Base-by-base conservation (phyloP, 305 asterid genomes). In the Solanum chacoense region DNA sequence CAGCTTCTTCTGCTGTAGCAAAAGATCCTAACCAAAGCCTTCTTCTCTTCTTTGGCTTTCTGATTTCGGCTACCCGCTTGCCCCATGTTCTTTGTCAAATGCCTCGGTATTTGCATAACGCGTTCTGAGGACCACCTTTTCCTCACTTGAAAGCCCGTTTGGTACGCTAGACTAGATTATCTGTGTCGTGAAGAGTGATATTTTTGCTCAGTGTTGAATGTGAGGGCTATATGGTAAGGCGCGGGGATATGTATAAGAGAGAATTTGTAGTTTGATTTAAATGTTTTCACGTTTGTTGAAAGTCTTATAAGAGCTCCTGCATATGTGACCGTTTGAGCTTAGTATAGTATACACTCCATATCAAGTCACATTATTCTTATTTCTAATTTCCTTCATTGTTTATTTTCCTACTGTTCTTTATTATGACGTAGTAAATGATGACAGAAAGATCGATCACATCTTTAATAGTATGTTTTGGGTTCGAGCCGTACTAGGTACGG, bases 31-130 rank as follows among this genome's bases (percentile, higher is more conserved):
- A 92, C 99, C 99, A 95, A 72, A 96, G 94, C 13, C 99, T 90
- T 92, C 37, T 93, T 92, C 73, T 86, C 92, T 94, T 96, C 94
- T 95, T 95, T 1, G 98, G 98, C 89, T 96, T 98, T 38, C 98
- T 90, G 88, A 97, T 96, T 90, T 97, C 97, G 0, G 98, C 98
- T 45, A 96, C 97, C 99, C 98, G 95, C 88, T 97, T 97, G 0
- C 98, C 99, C 98, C 99, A 97, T 0, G 99, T 97, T 87, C 99
- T 90, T 89, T 97, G 99, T 24, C 98, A 93, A 63, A 96, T 98
- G 0, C 98, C 99, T 7, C 99, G 94, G 45, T 95, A 94, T 92
- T 95, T 95, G 18, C 99, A 97, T 87, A 85, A 92, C 18, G 99
- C 94, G 8, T 95, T 97, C 91, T 95, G 99, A 10, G 99, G 99